Base-by-base conservation (phyloP, 768 basidiomycete species). In the Boletus sp. region DNA sequence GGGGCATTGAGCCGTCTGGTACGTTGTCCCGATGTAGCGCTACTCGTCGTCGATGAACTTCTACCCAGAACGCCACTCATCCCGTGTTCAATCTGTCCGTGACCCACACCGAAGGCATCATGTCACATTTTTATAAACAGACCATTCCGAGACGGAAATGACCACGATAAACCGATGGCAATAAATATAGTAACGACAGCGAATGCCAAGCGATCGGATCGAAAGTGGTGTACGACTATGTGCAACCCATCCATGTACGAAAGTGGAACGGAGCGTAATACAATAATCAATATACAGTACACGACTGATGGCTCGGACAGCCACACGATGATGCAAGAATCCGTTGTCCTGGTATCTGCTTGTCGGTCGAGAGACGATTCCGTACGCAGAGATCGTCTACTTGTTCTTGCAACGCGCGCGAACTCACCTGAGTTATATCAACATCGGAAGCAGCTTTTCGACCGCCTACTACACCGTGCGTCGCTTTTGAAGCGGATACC, bases 31-130 rank as follows among this genome's bases (percentile, higher is more conserved):
- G 33, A 17, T 32, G 6, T 44, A 11, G 12, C 24, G 10, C 20
- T 45, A 14, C 24, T 45, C 44, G 15, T 24, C 44, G 12, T 28
- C 7, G 24, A 28, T 28, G 11, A 28, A 24, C 44, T 3, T 45
- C 11, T 11, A 17, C 11, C 6, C 57, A 92, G 90, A 94, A 94
- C 64, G 89, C 90, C 7, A 89, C 88, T 0, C 88, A 90, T 58
- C 91, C 91, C 0, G 58, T 92, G 14, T 87, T 91, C 72, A 90
- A 91, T 60, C 71, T 93, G 47, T 86, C 89, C 0, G 75, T 84
- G 4, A 84, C 89, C 0, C 84, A 92, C 60, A 71, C 82, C 4
- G 81, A 87, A 60, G 80, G 67, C 0, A 79, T 92, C 18, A 85
- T 92, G 83, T 75, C 78, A 11, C 77, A 89, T 70, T 92, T 92